Conservation (phyloP, 345 rosid genomes). For the Viola odorata region DNA sequence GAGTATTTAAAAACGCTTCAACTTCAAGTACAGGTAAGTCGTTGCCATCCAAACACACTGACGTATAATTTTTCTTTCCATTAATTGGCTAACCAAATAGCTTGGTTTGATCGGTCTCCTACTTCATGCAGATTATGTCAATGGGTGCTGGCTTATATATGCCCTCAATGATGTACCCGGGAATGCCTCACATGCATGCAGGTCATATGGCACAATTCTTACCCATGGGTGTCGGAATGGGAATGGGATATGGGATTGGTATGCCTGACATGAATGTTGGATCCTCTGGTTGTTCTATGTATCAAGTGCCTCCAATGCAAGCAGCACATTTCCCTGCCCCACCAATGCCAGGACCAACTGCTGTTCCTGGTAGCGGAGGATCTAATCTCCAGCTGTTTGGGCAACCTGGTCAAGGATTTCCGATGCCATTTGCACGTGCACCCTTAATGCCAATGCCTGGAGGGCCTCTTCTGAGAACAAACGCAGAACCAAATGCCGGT, state of each 20-base stretch:
- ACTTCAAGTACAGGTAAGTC: slow-evolving; percentile 75
- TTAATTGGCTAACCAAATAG: slow-evolving; percentile 9
- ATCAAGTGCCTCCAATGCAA: slow-evolving; percentile 43
- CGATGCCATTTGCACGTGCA: slow-evolving; percentile 33
- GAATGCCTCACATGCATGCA: slow-evolving; percentile 60
- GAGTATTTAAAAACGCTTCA: slow-evolving; percentile 86
- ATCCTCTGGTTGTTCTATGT: slow-evolving; percentile 37
- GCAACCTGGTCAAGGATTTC: slow-evolving; percentile 43
- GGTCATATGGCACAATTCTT: slow-evolving; percentile 50
- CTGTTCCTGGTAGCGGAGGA: slow-evolving; percentile 36
- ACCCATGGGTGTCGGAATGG: slow-evolving; percentile 57
- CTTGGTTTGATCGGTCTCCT: slow-evolving; percentile 7
- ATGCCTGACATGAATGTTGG: slow-evolving; percentile 47
- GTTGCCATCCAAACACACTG: neutral
- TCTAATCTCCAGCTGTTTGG: slow-evolving; percentile 41
- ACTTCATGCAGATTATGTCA: slow-evolving; percentile 63
- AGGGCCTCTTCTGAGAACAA: slow-evolving; percentile 35
- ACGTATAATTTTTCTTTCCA: neutral
- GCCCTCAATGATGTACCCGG: slow-evolving; percentile 68
- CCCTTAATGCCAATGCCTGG: slow-evolving; percentile 34
- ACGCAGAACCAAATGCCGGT: slow-evolving; percentile 19
- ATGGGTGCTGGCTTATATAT: slow-evolving; percentile 70
- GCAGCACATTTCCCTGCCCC: slow-evolving; percentile 50
- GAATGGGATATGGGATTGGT: slow-evolving; percentile 58
- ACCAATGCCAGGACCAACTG: slow-evolving; percentile 24